Conservation (phyloP, 106 monocot species). For the Allium cepa region DNA sequence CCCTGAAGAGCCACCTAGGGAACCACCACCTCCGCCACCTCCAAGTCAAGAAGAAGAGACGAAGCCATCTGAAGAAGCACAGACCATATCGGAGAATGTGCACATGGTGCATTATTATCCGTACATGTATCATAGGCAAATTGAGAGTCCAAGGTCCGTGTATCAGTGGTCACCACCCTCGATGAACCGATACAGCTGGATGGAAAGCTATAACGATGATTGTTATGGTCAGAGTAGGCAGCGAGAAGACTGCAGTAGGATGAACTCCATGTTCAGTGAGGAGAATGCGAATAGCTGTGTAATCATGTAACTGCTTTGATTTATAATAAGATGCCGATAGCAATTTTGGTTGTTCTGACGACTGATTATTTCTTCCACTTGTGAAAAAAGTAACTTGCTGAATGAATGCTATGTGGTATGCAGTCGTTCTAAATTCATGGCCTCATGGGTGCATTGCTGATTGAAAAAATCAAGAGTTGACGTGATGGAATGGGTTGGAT, state of each 20-base stretch:
- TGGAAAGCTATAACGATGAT: not conserved
- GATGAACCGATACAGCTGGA: slow-evolving; percentile 14
- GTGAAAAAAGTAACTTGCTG: too few relatives aligned
- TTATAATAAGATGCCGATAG: too few relatives aligned
- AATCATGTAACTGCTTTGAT: slow-evolving; percentile 16
- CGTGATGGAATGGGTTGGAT: too few relatives aligned
- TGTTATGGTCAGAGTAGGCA: slow-evolving; percentile 2
- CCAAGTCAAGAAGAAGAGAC: not conserved
- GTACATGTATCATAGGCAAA: slow-evolving; percentile 3
- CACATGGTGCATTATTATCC: slow-evolving; percentile 59
- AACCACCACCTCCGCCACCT: slow-evolving; percentile 6
- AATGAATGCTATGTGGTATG: too few relatives aligned
- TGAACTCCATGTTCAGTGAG: slow-evolving; percentile 56
- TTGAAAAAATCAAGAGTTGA: too few relatives aligned
- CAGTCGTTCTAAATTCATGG: too few relatives aligned
- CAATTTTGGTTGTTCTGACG: too few relatives aligned
- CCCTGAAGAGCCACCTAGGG: slow-evolving; percentile 9
- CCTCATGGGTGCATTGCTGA: too few relatives aligned
- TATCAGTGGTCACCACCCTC: slow-evolving; percentile 10
- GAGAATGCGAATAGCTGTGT: slow-evolving; percentile 75
- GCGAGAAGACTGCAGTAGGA: slow-evolving; percentile 21
- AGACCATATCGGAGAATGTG: slow-evolving; percentile 10
- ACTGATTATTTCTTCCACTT: too few relatives aligned
- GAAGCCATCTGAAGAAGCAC: slow-evolving; percentile 16
- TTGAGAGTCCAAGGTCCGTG: not conserved